Evolutionary conservation across 192 early-diverging fungal species (phyloP).

Genomic region (Mortierella hygrophila): DNA sequence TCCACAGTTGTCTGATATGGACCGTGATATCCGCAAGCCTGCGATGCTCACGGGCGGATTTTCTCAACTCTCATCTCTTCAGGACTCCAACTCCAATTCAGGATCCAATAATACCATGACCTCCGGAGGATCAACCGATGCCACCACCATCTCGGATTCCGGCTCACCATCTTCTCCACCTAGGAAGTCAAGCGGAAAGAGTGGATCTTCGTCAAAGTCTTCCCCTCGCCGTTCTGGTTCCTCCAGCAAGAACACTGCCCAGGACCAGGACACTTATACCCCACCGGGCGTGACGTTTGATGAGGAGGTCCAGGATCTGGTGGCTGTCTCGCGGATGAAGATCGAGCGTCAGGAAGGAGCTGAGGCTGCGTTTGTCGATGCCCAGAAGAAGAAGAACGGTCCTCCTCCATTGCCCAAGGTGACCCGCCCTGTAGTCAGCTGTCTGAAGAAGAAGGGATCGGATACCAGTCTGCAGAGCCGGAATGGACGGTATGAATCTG

Average conservation of each 20-base stretch:
- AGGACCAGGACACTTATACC: conserved; percentile 21
- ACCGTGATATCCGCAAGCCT: conserved; percentile 64
- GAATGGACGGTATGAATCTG: neutral
- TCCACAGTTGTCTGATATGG: conserved; percentile 61
- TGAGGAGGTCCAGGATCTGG: conserved; percentile 41
- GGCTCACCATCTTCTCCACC: conserved; percentile 7
- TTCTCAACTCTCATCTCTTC: conserved; percentile 11
- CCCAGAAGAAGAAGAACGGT: neutral
- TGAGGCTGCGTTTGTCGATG: neutral
- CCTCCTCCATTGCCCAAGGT: conserved; percentile 7
- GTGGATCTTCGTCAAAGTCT: neutral
- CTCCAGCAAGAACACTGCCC: neutral
- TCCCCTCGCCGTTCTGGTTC: conserved; percentile 1
- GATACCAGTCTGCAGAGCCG: conserved; percentile 24
- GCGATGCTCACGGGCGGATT: conserved; percentile 39
- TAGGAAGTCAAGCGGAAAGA: neutral
- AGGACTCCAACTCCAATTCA: conserved; percentile 42
- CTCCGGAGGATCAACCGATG: conserved; percentile 14
- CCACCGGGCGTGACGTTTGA: conserved; percentile 27
- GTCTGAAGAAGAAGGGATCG: conserved; percentile 41
- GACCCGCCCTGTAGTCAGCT: conserved; percentile 47
- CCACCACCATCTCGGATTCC: conserved; percentile 24
- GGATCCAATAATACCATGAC: conserved; percentile 34
- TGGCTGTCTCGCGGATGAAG: conserved; percentile 26
- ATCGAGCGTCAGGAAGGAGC: conserved; percentile 19